These are phyloP conservation scores for Mycosphaerella sp. DNA, from an alignment of 2,329 filamentous ascomycete genomes.

Conservation along the genomic window DNA sequence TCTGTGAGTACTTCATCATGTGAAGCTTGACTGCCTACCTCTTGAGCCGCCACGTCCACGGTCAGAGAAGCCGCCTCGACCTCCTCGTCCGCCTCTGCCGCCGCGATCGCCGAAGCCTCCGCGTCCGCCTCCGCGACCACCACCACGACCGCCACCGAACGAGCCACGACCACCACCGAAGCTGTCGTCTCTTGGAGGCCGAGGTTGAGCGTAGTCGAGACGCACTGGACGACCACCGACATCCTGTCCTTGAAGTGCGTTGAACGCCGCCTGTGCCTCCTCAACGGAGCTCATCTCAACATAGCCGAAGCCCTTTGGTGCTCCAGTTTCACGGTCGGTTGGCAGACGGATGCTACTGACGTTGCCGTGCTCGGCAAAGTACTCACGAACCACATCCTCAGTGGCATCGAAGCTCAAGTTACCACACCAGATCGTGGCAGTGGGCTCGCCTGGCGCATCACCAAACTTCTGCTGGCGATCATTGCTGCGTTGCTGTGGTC, in stretches of 20 bases:
- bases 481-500: slow-evolving; percentile 40
- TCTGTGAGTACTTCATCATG: background rate
- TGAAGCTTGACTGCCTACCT: background rate
- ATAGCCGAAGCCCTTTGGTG: slow-evolving; percentile 89
- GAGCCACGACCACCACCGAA: slow-evolving; percentile 33
- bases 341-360: slow-evolving; percentile 79
- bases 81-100: slow-evolving; percentile 48
- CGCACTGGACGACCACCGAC: slow-evolving; percentile 69
- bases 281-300: slow-evolving; percentile 76
- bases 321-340: slow-evolving; percentile 77
- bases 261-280: slow-evolving; percentile 70
- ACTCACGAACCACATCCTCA: slow-evolving; percentile 66
- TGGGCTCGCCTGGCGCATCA: slow-evolving; percentile 70
- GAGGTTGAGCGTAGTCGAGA: slow-evolving; percentile 72
- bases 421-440: slow-evolving; percentile 83
- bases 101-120: slow-evolving; percentile 45
- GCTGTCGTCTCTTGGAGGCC: slow-evolving; percentile 43
- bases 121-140: slow-evolving; percentile 36
- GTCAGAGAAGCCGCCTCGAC: slow-evolving; percentile 46
- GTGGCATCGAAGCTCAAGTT: slow-evolving; percentile 82
- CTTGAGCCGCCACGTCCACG: slow-evolving; percentile 45
- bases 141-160: slow-evolving; percentile 35
- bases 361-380: slow-evolving; percentile 65
- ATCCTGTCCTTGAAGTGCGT: slow-evolving; percentile 63
- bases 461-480: slow-evolving; percentile 64